phyloP scores from a whole-genome alignment of 2,329 filamentous ascomycete genomes.

The Colletotrichum agaves region DNA sequence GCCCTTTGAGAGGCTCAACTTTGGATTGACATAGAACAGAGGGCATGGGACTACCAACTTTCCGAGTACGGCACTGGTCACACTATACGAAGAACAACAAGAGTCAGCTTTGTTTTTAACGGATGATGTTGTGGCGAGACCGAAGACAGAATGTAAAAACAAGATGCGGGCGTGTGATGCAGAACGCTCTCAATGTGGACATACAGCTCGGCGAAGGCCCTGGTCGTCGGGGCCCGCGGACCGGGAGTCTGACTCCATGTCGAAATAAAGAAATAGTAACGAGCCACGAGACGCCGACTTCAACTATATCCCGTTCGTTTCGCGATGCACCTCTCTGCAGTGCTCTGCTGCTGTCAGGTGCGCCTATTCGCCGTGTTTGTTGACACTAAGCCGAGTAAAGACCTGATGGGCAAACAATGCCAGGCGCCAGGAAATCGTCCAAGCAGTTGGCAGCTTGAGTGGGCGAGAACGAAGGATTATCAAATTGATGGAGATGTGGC shows the following conservation, averaged over 20 bases:
- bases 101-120: constrained; percentile 35
- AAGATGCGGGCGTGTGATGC: constrained; percentile 1
- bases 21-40: not conserved
- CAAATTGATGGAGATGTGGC: not conserved
- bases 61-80: constrained; percentile 56
- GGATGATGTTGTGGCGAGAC: not conserved
- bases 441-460: not conserved
- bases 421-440: constrained; percentile 2
- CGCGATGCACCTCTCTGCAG: not conserved
- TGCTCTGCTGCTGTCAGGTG: not conserved
- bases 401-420: not conserved
- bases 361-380: not conserved
- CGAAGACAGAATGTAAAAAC: not conserved
- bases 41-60: constrained; percentile 47
- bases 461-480: not conserved
- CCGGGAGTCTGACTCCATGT: constrained; percentile 34
- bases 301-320: not conserved
- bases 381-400: not conserved
- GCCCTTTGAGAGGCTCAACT: not conserved
- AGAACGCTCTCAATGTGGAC: constrained; percentile 40
- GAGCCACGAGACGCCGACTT: not conserved
- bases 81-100: constrained; percentile 47
- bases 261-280: not conserved
- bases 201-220: constrained; percentile 49
- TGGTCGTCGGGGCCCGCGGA: constrained; percentile 48